Conservation (phyloP, 345 rosid genomes). For the Lumnitzera littorea region DNA sequence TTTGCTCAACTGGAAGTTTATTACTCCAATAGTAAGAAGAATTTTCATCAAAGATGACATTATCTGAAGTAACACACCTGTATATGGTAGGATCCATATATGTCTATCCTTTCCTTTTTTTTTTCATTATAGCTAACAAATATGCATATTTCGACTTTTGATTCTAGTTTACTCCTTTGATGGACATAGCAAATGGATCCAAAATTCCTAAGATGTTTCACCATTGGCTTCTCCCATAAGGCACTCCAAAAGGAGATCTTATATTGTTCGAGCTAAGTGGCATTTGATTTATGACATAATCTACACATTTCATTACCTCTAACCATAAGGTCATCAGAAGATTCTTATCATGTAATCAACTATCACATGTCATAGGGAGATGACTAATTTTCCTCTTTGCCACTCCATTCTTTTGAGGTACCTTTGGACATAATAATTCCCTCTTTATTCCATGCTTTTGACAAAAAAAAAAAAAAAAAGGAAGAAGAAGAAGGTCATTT, state of each 20-base stretch:
- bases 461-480: background rate
- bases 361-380: slow-evolving; percentile 3
- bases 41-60: too few relatives aligned
- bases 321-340: slow-evolving; percentile 2
- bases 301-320: slow-evolving; percentile 7
- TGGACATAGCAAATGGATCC: slow-evolving; percentile 11
- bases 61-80: too few relatives aligned
- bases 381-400: slow-evolving; percentile 10
- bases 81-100: too few relatives aligned
- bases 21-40: too few relatives aligned
- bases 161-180: background rate
- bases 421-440: background rate
- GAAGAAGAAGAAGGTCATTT: background rate
- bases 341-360: slow-evolving; percentile 5
- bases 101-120: too few relatives aligned
- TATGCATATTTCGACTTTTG: too few relatives aligned
- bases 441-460: slow-evolving; percentile 3
- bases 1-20: too few relatives aligned
- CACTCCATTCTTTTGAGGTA: background rate
- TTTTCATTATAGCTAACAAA: too few relatives aligned
- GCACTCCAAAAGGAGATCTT: too few relatives aligned
- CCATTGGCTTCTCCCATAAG: too few relatives aligned
- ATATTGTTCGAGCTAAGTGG: background rate
- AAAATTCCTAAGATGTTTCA: slow-evolving; percentile 1
- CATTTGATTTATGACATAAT: slow-evolving; percentile 4